Evolutionary conservation across 2,329 filamentous ascomycete species (phyloP).

Genomic region (Ophiostoma novo-ulmi): DNA sequence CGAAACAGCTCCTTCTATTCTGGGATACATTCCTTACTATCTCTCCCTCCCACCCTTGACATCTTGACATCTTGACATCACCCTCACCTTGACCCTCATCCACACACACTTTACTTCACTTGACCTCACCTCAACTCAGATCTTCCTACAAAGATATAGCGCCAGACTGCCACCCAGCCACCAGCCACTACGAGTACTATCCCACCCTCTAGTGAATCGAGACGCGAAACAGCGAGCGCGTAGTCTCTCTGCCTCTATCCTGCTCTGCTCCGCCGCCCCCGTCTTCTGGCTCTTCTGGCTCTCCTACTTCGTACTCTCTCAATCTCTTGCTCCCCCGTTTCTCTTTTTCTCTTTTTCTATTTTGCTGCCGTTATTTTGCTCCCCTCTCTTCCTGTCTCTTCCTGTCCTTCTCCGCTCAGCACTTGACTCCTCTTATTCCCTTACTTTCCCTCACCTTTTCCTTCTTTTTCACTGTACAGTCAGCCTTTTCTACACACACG

Average conservation of each 20-base stretch:
- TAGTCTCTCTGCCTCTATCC: constrained; percentile 15
- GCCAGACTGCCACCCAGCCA: background rate
- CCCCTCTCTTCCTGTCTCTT: constrained; percentile 2
- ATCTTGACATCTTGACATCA: background rate
- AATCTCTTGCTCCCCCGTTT: background rate
- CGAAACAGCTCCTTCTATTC: background rate
- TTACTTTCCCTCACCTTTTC: background rate
- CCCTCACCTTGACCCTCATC: background rate
- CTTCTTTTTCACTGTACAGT: constrained; percentile 1
- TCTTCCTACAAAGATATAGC: background rate
- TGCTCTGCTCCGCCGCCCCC: background rate
- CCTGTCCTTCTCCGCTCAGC: background rate
- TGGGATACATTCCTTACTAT: background rate
- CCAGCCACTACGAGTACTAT: background rate
- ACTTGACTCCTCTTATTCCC: background rate
- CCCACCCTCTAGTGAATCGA: background rate
- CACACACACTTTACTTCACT: background rate
- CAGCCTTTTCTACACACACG: background rate
- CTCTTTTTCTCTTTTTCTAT: constrained; percentile 6
- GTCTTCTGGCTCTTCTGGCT: background rate
- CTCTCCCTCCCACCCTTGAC: background rate
- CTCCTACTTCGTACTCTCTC: background rate
- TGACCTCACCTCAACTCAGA: too few species aligned
- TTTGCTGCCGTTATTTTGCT: constrained; percentile 4
- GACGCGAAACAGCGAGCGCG: constrained; percentile 23